Evolutionary conservation across 768 basidiomycete genomes (phyloP).

Genomic region (Mycena epipterygia): DNA sequence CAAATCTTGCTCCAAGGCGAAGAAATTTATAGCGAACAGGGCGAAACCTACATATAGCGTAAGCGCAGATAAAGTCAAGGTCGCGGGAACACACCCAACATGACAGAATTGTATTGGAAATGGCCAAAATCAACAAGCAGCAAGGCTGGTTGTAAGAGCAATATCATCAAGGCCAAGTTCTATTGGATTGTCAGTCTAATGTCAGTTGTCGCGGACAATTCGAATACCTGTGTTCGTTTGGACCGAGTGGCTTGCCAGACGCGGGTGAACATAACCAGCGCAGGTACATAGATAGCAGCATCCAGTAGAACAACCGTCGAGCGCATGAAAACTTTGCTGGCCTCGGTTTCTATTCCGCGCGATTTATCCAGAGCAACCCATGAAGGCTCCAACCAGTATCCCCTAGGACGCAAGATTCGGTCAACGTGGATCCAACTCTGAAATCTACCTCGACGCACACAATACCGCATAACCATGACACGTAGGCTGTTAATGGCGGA

Average conservation of each 20-base stretch:
- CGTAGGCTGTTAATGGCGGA: slow-evolving; percentile 92
- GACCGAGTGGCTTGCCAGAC: slow-evolving; percentile 80
- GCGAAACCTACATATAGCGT: slow-evolving; percentile 68
- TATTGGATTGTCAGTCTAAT: slow-evolving; percentile 43
- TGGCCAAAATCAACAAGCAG: slow-evolving; percentile 93
- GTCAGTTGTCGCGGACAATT: slow-evolving; percentile 3
- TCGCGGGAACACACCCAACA: slow-evolving; percentile 75
- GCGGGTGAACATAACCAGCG: slow-evolving; percentile 74
- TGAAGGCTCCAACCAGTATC: slow-evolving; percentile 56
- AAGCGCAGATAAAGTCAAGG: slow-evolving; percentile 6
- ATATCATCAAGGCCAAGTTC: slow-evolving; percentile 76
- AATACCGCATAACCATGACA: slow-evolving; percentile 85
- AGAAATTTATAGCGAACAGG: slow-evolving; percentile 76
- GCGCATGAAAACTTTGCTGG: slow-evolving; percentile 86
- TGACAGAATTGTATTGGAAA: slow-evolving; percentile 95
- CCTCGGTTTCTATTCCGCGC: slow-evolving; percentile 77
- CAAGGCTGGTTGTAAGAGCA: slow-evolving; percentile 88
- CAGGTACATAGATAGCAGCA: slow-evolving; percentile 79
- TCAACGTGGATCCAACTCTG: background rate
- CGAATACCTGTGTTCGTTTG: slow-evolving; percentile 78
- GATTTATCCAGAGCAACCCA: slow-evolving; percentile 84
- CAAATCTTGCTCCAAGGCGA: slow-evolving; percentile 77
- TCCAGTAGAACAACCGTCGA: slow-evolving; percentile 80
- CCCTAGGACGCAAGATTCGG: slow-evolving; percentile 41
- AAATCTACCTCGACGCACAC: slow-evolving; percentile 62